Evolutionary conservation across 2,329 filamentous ascomycete species (phyloP).

Genomic region (Aspergillus unguis): DNA sequence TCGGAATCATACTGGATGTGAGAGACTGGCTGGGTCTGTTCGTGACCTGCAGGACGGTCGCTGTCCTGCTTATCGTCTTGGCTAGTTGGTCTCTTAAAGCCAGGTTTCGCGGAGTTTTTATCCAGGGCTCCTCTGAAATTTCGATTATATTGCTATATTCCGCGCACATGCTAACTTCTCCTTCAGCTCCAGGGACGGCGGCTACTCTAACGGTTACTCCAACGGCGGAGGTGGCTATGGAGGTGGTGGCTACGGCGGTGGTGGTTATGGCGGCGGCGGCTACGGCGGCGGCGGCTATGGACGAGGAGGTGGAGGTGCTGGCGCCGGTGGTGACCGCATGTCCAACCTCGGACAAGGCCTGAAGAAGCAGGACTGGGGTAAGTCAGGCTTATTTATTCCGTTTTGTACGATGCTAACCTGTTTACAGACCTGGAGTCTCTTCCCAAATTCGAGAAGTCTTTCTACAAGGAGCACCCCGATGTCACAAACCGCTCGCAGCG

Average conservation of each 20-base stretch:
- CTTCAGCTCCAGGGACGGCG: constrained; percentile 47
- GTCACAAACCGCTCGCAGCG: constrained; percentile 70
- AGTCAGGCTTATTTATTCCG: constrained; percentile 37
- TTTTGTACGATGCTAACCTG: constrained; percentile 24
- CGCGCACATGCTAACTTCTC: not conserved
- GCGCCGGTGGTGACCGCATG: constrained; percentile 88
- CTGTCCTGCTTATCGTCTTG: not conserved
- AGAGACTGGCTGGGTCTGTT: not conserved
- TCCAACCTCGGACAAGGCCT: constrained; percentile 81
- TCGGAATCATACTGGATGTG: not conserved
- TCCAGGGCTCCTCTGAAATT: not conserved
- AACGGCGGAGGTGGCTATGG: constrained; percentile 34
- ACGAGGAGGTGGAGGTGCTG: constrained; percentile 43
- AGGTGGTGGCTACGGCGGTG: constrained; percentile 30
- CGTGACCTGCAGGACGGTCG: not conserved
- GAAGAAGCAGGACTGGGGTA: constrained; percentile 86
- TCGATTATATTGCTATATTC: not conserved
- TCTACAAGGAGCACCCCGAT: constrained; percentile 91
- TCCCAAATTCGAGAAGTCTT: constrained; percentile 98
- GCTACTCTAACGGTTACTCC: constrained; percentile 50
- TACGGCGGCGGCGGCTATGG: constrained; percentile 29
- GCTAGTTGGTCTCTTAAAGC: not conserved
- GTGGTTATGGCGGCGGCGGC: constrained; percentile 24
- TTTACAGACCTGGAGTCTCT: constrained; percentile 68
- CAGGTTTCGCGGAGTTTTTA: not conserved